Evolutionary conservation across 1,139 yeast species (phyloP), one percentile per base, ranked within the genome.

Genomic region (Lodderomyces margitis): DNA sequence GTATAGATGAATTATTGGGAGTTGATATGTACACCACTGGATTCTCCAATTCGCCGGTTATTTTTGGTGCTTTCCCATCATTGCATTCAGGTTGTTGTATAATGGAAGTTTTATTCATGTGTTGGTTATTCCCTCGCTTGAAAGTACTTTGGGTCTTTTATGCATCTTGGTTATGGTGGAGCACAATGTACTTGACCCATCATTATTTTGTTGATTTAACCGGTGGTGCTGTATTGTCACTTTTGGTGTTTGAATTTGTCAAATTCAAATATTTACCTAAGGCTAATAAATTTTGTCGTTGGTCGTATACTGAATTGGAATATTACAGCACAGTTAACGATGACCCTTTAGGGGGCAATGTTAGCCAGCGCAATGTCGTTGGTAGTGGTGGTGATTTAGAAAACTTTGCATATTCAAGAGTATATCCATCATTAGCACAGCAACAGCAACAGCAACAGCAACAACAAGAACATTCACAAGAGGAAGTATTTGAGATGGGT

Each of bases 1-100:
- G 98, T 56, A 88, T 92, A 51, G 99, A 92, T 62, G 62, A 69
- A 42, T 64, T 92, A 40, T 68, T 94, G 43, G 95, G 96, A 6
- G 59, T 89, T 40, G 89, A 87, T 59, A 71, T 89, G 72, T 92
- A 92, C 63, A 83, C 96, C n/a, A 74, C 88, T 4, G 84, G 87
- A 4, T 92, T 92, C 59, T 70, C 80, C 30, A 91, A 87, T 49
- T 86, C 96, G 4, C 97, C 98, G 2, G 85, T 91, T 45, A 91
- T 92, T 33, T 92, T 92, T 66, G 99, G 99, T 36, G 99, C 99
- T 1, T 89, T 92, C 70, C 99, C 99, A 3, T 89, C 96, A 3
- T 73, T 92, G 55, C 98, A 91, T 58, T 84, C 96, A 4, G 98
- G 95, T 17, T 86, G 91, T 60, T 89, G 97, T 4, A 85, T 89